Percentiles rank a stretch among this genome's conserved stretches.
phyloP scores from a whole-genome alignment of 129 eudicot genomes.

The Artemisia annua region DNA sequence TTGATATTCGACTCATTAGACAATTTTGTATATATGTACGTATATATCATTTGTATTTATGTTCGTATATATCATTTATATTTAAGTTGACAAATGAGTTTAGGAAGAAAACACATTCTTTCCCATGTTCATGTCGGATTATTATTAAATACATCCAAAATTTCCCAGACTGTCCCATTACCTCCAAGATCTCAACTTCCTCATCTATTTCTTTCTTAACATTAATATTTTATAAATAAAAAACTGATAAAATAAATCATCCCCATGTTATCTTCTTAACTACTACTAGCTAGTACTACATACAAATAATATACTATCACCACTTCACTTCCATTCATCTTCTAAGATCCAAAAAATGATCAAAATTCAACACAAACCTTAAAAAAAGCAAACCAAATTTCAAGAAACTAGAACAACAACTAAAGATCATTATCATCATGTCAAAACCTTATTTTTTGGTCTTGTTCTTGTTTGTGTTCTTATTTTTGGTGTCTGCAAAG shows the following conservation, averaged over 20 bases:
- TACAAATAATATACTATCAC: conserved; percentile 17
- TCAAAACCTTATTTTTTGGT: conserved; percentile 24
- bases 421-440: neutral
- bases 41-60: neutral
- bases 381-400: neutral
- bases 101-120: conserved; percentile 61
- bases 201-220: conserved; percentile 4
- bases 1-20: too few relatives aligned
- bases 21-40: too few relatives aligned
- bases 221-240: conserved; percentile 9
- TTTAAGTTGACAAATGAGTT: conserved; percentile 37
- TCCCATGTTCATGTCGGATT: conserved; percentile 87
- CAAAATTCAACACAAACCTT: conserved; percentile 27
- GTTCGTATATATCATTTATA: too few relatives aligned
- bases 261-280: conserved; percentile 48
- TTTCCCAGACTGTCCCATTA: conserved; percentile 61
- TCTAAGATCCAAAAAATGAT: conserved; percentile 41
- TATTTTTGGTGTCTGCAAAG: conserved; percentile 33
- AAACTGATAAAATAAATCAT: conserved; percentile 29
- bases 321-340: conserved; percentile 29
- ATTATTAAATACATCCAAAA: conserved; percentile 60
- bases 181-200: conserved; percentile 33
- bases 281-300: conserved; percentile 17
- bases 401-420: conserved; percentile 14
- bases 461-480: conserved; percentile 23